phyloP scores from a whole-genome alignment of 2,329 filamentous ascomycete species.

The Curvularia eragrostidis region DNA sequence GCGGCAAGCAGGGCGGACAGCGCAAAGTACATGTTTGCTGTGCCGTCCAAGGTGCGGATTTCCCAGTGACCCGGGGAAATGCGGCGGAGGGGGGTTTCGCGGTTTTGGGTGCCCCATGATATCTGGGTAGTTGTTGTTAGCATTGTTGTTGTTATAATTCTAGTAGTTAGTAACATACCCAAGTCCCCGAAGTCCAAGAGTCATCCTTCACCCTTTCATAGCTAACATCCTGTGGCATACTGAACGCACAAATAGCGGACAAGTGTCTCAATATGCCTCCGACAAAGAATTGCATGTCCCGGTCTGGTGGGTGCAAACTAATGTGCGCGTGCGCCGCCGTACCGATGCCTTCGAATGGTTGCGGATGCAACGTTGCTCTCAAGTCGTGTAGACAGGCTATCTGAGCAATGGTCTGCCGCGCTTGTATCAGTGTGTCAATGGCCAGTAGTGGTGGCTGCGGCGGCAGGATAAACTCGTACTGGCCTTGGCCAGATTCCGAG shows the following conservation, averaged over 20 bases:
- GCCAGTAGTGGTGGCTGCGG: conserved; percentile 69
- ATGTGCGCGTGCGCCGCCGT: conserved; percentile 75
- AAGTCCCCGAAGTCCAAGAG: conserved; percentile 54
- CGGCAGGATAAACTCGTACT: conserved; percentile 78
- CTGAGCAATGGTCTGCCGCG: conserved; percentile 71
- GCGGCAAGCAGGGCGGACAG: conserved; percentile 66
- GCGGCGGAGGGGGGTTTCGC: conserved; percentile 75
- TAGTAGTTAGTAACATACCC: conserved; percentile 10
- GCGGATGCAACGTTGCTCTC: conserved; percentile 75
- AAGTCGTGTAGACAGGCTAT: conserved; percentile 68
- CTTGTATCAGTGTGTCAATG: conserved; percentile 73
- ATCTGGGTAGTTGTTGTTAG: conserved; percentile 65
- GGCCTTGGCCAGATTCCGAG: conserved; percentile 73
- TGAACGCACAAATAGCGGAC: conserved; percentile 71
- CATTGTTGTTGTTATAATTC: not conserved
- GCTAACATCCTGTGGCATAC: conserved; percentile 68
- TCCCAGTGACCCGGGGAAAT: conserved; percentile 75
- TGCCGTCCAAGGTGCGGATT: conserved; percentile 76
- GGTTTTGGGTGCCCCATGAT: conserved; percentile 81
- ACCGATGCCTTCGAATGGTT: conserved; percentile 67
- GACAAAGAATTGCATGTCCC: conserved; percentile 70
- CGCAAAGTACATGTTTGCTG: conserved; percentile 79
- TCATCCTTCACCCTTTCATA: conserved; percentile 73
- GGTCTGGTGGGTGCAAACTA: conserved; percentile 63
- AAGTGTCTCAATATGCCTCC: conserved; percentile 73